Base-by-base conservation (phyloP, 768 basidiomycete species). In the Agaricus bisporus region DNA sequence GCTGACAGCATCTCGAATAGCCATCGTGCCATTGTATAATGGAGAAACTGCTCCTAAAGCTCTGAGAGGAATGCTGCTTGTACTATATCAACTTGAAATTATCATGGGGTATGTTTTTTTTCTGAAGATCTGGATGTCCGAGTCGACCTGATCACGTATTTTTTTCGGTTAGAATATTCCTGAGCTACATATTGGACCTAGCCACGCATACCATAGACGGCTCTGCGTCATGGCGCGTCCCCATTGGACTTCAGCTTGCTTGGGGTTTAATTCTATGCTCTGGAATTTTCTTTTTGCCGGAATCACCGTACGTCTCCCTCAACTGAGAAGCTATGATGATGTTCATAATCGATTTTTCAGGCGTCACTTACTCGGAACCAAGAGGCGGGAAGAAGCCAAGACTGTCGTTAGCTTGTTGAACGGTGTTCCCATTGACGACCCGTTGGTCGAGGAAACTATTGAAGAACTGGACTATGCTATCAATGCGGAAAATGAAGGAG, bases 11-110 rank as follows among this genome's bases (percentile, higher is more conserved):
- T 20, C 7, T 7, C 17, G 4, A 20, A 15, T 39, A 52, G 49
- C 25, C 61, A 56, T 66, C 63, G 5, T 68, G 66, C 9, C 58
- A 9, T 32, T 90, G 6, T 90, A 89, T 64, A 88, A 86, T 58
- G 87, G 88, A 37, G 88, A 90, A 67, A 85, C 86, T 0, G 80
- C 87, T 0, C 88, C 88, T 0, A 88, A 88, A 61, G 75, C 80
- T 1, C 74, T 90, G 53, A 79, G 88, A 62, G 89, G 88, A 7
- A 79, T 84, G 17, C 65, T 80, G 9, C 69, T 91, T 26, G 86
- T 86, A 1, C 69, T 91, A 15, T 90, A 90, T 61, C 88, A 90
- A 62, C 70, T 89, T 11, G 86, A 88, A 64, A 87, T 90, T 57
- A 86, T 88, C 60, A 70, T 77, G 11, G 85, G 85, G 86, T 84